phyloP scores from a whole-genome alignment of 2,329 filamentous ascomycete genomes.

The Exophiala spinifera region DNA sequence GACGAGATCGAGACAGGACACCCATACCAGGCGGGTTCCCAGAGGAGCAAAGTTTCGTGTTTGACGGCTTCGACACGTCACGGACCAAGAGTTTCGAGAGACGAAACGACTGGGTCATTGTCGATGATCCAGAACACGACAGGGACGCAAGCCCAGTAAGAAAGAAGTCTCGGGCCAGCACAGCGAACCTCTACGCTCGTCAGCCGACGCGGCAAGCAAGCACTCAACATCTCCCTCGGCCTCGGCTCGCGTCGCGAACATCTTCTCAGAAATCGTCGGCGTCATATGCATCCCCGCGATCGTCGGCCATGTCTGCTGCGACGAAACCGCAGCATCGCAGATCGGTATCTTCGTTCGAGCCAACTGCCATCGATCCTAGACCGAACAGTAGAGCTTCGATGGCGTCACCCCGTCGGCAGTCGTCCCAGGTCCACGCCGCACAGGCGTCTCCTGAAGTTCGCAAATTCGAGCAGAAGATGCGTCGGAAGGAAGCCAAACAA shows the following conservation, averaged over 20 bases:
- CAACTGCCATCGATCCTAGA: neutral
- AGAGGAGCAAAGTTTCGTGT: conserved; percentile 46
- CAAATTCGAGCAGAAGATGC: conserved; percentile 67
- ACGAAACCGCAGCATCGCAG: conserved; percentile 7
- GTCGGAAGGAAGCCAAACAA: conserved; percentile 70
- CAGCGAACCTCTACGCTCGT: conserved; percentile 7
- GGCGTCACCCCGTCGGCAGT: conserved; percentile 19
- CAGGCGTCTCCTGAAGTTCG: conserved; percentile 58
- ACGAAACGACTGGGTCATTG: conserved; percentile 69
- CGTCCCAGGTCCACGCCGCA: neutral
- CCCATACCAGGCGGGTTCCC: conserved; percentile 56
- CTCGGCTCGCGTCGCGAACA: conserved; percentile 50
- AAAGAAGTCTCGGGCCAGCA: conserved; percentile 26
- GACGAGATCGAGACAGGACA: conserved; percentile 33
- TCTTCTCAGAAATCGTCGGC: conserved; percentile 47
- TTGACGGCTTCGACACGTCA: conserved; percentile 38
- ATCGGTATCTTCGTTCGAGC: neutral
- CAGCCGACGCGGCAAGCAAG: neutral
- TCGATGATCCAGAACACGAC: conserved; percentile 39
- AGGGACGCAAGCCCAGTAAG: conserved; percentile 29
- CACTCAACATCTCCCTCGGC: conserved; percentile 27
- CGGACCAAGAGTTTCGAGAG: neutral
- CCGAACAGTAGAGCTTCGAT: conserved; percentile 15
- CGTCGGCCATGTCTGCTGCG: conserved; percentile 6
- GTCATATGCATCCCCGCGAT: conserved; percentile 27